Conservation (phyloP, 495 filamentous ascomycete genomes). For the Bombardia bombarda region DNA sequence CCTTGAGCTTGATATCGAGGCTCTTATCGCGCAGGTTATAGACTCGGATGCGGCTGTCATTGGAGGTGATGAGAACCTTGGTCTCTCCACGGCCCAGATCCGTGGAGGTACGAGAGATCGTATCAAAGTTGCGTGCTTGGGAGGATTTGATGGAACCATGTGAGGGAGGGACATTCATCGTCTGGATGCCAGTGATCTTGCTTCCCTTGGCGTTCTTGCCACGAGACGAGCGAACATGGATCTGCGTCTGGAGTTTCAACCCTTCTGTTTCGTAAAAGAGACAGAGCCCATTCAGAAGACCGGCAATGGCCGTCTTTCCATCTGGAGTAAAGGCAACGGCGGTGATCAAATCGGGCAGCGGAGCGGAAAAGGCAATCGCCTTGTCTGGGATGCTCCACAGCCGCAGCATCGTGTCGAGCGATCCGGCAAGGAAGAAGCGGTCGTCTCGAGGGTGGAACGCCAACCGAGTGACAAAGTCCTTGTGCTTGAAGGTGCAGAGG, state of each 20-base stretch:
- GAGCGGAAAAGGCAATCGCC: slow-evolving; percentile 77
- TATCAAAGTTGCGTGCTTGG: slow-evolving; percentile 29
- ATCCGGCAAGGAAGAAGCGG: slow-evolving; percentile 92
- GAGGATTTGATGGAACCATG: not conserved
- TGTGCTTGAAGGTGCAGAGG: slow-evolving; percentile 92
- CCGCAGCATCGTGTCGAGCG: slow-evolving; percentile 82
- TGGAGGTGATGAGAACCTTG: slow-evolving; percentile 86
- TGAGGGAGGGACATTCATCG: slow-evolving; percentile 49
- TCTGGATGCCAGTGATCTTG: slow-evolving; percentile 93
- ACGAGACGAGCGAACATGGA: slow-evolving; percentile 82
- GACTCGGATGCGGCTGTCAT: slow-evolving; percentile 87
- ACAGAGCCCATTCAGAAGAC: slow-evolving; percentile 77
- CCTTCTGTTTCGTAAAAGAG: slow-evolving; percentile 95
- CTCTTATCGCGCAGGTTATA: slow-evolving; percentile 80
- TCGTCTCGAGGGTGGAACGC: slow-evolving; percentile 94
- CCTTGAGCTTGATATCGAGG: slow-evolving; percentile 84
- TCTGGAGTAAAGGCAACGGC: slow-evolving; percentile 92
- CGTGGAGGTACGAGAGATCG: slow-evolving; percentile 10
- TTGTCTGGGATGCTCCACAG: slow-evolving; percentile 99
- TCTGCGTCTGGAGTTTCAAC: slow-evolving; percentile 70
- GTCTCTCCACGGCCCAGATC: slow-evolving; percentile 50
- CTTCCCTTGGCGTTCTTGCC: slow-evolving; percentile 93
- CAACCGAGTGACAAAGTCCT: slow-evolving; percentile 90
- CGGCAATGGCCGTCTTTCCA: slow-evolving; percentile 82
- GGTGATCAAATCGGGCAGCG: slow-evolving; percentile 82